Conservation (phyloP, 1,139 yeast species). For the Kodamaea fungicola region DNA sequence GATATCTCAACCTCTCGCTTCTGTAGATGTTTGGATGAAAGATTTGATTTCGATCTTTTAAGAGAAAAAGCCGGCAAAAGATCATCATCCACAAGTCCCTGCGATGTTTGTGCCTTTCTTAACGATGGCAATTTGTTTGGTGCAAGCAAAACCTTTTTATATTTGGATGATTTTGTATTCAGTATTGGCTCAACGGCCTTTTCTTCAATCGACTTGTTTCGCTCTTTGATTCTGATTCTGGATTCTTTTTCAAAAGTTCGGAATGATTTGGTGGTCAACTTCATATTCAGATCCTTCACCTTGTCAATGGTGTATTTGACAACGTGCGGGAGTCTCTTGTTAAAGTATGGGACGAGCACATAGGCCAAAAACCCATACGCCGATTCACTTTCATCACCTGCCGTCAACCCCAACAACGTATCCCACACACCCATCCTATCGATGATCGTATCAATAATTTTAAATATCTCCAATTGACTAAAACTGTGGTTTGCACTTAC, state of each 20-base stretch:
- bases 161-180: conserved; percentile 13
- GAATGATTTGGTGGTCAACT: conserved; percentile 16
- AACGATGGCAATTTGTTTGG: conserved; percentile 17
- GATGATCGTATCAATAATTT: conserved; percentile 39
- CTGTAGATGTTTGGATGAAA: conserved; percentile 40
- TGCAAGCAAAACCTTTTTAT: conserved; percentile 16
- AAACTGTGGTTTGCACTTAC: conserved; percentile 1
- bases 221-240: conserved; percentile 1
- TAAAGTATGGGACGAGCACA: conserved; percentile 54
- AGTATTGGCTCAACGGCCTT: neutral
- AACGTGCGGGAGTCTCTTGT: conserved; percentile 44
- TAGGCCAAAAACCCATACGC: conserved; percentile 51
- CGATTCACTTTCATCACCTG: conserved; percentile 28
- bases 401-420: conserved; percentile 35
- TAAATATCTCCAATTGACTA: conserved; percentile 16
- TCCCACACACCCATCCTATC: conserved; percentile 59
- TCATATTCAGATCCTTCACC: conserved; percentile 47
- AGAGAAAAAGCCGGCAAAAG: conserved; percentile 31
- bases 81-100: conserved; percentile 14
- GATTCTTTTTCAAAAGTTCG: conserved; percentile 11
- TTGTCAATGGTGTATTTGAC: conserved; percentile 47
- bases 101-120: conserved; percentile 11
- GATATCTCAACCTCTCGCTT: conserved; percentile 50
- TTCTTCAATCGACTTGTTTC: neutral
- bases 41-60: conserved; percentile 41